A percentile compares a stretch with the other conserved stretches of the same genome.
Conservation (phyloP, 176 grass and related monocot species). For the Cenchrus fungigraminus region DNA sequence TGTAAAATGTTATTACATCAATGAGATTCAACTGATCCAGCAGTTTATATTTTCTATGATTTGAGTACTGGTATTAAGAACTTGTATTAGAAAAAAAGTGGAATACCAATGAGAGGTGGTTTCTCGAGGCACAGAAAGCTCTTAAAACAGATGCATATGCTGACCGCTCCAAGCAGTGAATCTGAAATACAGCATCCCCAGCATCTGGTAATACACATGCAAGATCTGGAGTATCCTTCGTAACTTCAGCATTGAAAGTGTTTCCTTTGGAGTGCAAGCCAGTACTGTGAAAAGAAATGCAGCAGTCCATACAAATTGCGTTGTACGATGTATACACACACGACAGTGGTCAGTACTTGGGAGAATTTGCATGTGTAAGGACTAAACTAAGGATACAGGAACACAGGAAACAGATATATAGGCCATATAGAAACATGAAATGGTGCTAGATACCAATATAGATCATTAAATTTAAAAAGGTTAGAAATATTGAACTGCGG, state of each 20-base stretch:
- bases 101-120: conserved; percentile 67
- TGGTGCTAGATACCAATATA: neutral
- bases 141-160: conserved; percentile 74
- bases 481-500: conserved; percentile 15
- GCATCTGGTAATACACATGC: conserved; percentile 34
- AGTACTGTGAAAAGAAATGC: conserved; percentile 32
- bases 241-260: conserved; percentile 26
- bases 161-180: conserved; percentile 66
- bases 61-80: neutral
- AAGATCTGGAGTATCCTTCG: conserved; percentile 17
- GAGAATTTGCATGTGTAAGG: neutral
- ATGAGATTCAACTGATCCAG: conserved; percentile 6
- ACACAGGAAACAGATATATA: neutral
- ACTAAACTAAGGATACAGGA: neutral
- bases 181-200: conserved; percentile 50
- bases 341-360: neutral
- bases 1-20: neutral
- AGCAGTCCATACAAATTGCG: conserved; percentile 5
- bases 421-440: neutral
- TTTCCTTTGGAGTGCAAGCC: conserved; percentile 13
- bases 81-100: neutral
- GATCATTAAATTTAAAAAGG: conserved; percentile 22
- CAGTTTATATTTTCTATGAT: conserved; percentile 26
- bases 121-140: conserved; percentile 63
- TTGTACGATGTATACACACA: neutral